Base-by-base conservation (phyloP, 73 alveolate genomes). In the Paramecium primaurelia region DNA sequence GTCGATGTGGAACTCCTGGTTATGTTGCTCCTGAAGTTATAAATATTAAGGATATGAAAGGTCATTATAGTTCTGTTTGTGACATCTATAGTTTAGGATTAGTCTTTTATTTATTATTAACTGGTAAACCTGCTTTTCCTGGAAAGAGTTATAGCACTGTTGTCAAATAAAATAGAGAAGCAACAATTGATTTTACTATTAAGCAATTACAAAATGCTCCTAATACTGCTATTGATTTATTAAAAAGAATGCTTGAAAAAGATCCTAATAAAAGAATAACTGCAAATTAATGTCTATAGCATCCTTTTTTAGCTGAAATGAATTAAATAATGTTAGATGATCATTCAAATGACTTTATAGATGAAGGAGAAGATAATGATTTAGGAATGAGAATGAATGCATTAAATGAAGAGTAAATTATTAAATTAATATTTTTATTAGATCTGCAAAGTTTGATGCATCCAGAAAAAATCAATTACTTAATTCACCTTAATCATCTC, bases 11-110 rank as follows among this genome's bases (percentile, higher is more conserved):
- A 58, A 89, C 94, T 40, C 94, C 94, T 44, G 94, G 94, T 0
- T 89, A 71, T 89, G 94, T 89, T 22, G 94, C 94, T 28, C 94
- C 94, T 6, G 94, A 89, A 89, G 94, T 89, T 71, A 77, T 89
- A 16, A 77, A 71, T 49, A 71, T 47, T 20, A 89, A 89, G 68
- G 94, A 80, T 44, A 80, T 80, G 91, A 80, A 80, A 47, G 20
- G 77, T 26, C 91, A 80, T 80, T 80, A 80, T 26, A 80, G 91
- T 80, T 80, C 91, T 11, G 73, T 80, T 20, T 80, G 91, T 80
- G 91, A 80, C 45, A 80, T 80, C 49, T 80, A 80, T 16, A 80
- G 91, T 80, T 45, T 80, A 5, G 91, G 91, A 6, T 80, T 80
- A 25, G 58, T 80, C 49, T 80, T 80, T 26, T 80, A 80, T 47